Conservation (phyloP, 441 rosid genomes). For the Erodium trifolium region DNA sequence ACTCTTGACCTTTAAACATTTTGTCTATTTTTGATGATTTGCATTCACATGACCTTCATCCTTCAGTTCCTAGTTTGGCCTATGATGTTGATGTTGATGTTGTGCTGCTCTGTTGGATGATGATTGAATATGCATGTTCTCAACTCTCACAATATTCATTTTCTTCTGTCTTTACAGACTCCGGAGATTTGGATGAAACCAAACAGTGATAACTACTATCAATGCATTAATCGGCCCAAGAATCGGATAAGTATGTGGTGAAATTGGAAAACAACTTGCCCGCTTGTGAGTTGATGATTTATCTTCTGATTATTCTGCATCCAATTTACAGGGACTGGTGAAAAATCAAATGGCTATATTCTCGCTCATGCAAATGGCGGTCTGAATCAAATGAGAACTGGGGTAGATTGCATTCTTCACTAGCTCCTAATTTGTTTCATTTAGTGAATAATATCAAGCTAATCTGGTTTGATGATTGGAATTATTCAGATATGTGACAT, state of each 20-base stretch:
- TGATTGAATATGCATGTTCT: not conserved
- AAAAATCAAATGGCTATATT: constrained; percentile 68
- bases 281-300: not conserved
- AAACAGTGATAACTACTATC: constrained; percentile 42
- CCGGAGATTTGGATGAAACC: constrained; percentile 94
- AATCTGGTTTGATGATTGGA: constrained; percentile 9
- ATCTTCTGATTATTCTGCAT: not conserved
- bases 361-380: constrained; percentile 93
- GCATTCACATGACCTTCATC: not conserved
- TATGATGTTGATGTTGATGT: no score
- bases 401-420: constrained; percentile 40
- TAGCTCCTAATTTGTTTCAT: constrained; percentile 1
- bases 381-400: constrained; percentile 95
- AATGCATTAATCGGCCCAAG: constrained; percentile 57
- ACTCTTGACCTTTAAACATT: not conserved
- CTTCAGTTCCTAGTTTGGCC: not conserved
- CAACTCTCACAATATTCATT: not conserved
- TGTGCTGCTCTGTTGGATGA: not conserved
- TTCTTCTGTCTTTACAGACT: constrained; percentile 33
- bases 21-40: not conserved
- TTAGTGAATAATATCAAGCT: not conserved
- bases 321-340: constrained; percentile 30
- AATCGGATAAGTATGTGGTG: constrained; percentile 41
- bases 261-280: not conserved
- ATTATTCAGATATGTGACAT: constrained; percentile 75